Evolutionary conservation across 225 moss, liverwort and hornwort species (phyloP), one percentile per base, ranked within the genome.

Genomic region (Thuidium tamariscinum): DNA sequence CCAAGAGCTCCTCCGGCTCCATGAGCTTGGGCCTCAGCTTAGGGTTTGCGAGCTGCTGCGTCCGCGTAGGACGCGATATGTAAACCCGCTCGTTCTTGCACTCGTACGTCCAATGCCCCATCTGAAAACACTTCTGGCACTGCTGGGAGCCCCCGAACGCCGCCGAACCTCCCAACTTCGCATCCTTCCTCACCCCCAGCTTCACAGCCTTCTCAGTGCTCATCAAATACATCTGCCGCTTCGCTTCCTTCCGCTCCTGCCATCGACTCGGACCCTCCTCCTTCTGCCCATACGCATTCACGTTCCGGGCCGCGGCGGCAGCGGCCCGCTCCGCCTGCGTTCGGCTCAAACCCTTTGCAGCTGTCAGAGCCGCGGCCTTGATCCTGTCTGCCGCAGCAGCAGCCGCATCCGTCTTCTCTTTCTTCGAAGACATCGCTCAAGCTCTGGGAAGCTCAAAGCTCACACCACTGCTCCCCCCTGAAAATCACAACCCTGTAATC

Each of bases 201-300:
- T 95, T 96, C 81, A 98, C 98, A 8, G 98, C 98, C 83, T 93
- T 98, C 91, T 98, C 98, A 14, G 96, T 98, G 80, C 98, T 98
- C 98, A 98, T 98, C 80, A 98, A 79, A 83, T 98, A 98, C 98
- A 98, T 98, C 89, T 98, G 98, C 71, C 96, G 95, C 85, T 98
- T 98, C 18, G 96, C 98, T 77, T 96, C 98, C 82, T 98, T 98
- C 71, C 96, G 90, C 91, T 98, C 98, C 90, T 98, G 98, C 98
- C 98, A 98, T 91, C 96, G 91, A 79, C 95, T 95, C 29, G 98
- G 98, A 18, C 98, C 98, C 67, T 98, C 98, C 87, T 98, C 98
- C 84, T 98, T 98, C 91, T 98, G 98, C 61, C 98, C 98, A 12
- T 98, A 98, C 44, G 98, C 98, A 71, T 98, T 98, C 54, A 98